phyloP scores from a whole-genome alignment of 331 rosid genomes.

The Quercus tomentella region DNA sequence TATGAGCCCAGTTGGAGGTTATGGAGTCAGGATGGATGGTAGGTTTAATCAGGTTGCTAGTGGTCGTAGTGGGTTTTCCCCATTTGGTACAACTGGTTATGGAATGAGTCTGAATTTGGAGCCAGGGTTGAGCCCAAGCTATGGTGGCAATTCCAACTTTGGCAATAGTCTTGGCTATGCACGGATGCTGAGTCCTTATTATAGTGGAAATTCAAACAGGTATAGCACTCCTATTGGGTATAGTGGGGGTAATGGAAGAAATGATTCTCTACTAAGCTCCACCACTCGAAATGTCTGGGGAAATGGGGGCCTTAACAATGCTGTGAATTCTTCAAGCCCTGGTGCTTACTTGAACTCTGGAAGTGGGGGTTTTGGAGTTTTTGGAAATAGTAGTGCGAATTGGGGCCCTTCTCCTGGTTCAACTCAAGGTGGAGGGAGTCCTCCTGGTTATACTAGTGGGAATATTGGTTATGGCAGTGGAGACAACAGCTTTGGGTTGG shows the following conservation, averaged over 20 bases:
- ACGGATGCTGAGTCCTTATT: slow-evolving; percentile 61
- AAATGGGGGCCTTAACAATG: slow-evolving; percentile 53
- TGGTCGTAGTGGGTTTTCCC: slow-evolving; percentile 65
- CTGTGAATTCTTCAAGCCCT: slow-evolving; percentile 40
- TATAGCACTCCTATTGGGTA: slow-evolving; percentile 73
- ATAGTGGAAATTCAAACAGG: slow-evolving; percentile 64
- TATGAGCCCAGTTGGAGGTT: slow-evolving; percentile 73
- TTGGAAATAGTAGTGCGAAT: slow-evolving; percentile 56
- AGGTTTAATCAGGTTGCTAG: slow-evolving; percentile 64
- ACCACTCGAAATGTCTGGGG: slow-evolving; percentile 87
- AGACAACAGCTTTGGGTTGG: slow-evolving; percentile 62
- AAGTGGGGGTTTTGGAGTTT: slow-evolving; percentile 68
- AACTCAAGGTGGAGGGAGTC: slow-evolving; percentile 60
- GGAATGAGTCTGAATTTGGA: slow-evolving; percentile 75
- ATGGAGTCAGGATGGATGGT: slow-evolving; percentile 71
- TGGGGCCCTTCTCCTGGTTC: slow-evolving; percentile 60
- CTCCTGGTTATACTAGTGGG: slow-evolving; percentile 56
- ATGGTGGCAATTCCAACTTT: slow-evolving; percentile 61
- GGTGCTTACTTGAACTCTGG: slow-evolving; percentile 65
- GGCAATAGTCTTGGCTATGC: slow-evolving; percentile 65
- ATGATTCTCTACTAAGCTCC: slow-evolving; percentile 58
- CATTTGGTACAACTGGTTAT: slow-evolving; percentile 53
- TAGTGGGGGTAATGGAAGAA: slow-evolving; percentile 60
- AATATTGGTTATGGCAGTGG: slow-evolving; percentile 65
- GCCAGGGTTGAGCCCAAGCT: slow-evolving; percentile 60